A percentile compares a stretch with the other conserved stretches of the same genome.
Conservation (phyloP, 2,329 filamentous ascomycete genomes). For the Pseudogymnoascus sp. region DNA sequence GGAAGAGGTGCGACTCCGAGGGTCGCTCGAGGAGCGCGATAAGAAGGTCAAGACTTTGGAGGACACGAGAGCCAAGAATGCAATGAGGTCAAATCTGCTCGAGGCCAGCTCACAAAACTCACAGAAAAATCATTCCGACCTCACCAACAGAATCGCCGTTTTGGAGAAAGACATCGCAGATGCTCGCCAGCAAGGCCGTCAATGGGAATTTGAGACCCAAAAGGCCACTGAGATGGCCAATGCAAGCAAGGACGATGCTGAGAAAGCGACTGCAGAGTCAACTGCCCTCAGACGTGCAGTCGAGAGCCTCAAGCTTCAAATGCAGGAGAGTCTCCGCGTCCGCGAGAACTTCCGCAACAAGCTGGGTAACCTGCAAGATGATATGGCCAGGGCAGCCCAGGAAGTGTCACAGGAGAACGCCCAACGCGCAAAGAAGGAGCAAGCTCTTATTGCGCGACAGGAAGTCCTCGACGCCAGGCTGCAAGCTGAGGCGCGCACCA, state of each 20-base stretch:
- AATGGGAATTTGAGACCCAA: constrained; percentile 57
- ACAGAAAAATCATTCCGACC: constrained; percentile 47
- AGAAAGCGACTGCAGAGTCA: constrained; percentile 52
- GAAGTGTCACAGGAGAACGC: constrained; percentile 80
- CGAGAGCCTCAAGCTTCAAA: constrained; percentile 65
- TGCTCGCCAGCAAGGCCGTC: constrained; percentile 49
- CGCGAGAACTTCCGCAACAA: constrained; percentile 79
- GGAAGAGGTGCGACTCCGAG: constrained; percentile 58
- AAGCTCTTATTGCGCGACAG: constrained; percentile 69
- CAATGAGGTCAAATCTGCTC: constrained; percentile 58
- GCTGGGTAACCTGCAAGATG: constrained; percentile 77
- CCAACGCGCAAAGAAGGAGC: constrained; percentile 69
- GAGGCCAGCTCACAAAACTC: constrained; percentile 57
- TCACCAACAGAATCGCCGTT: constrained; percentile 47
- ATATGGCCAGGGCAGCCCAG: constrained; percentile 72
- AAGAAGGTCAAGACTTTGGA: constrained; percentile 55
- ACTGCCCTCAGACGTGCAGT: constrained; percentile 69
- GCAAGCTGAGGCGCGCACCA: constrained; percentile 64
- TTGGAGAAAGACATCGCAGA: constrained; percentile 50
- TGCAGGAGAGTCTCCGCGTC: constrained; percentile 78
- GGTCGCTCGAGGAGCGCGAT: constrained; percentile 63
- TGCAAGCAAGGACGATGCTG: constrained; percentile 52
- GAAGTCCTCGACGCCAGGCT: constrained; percentile 73
- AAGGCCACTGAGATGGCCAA: constrained; percentile 57
- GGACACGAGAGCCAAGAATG: constrained; percentile 45